These are phyloP conservation scores for Microcyclosporella mali DNA, from an alignment of 2,329 filamentous ascomycete species.

Conservation along the genomic window DNA sequence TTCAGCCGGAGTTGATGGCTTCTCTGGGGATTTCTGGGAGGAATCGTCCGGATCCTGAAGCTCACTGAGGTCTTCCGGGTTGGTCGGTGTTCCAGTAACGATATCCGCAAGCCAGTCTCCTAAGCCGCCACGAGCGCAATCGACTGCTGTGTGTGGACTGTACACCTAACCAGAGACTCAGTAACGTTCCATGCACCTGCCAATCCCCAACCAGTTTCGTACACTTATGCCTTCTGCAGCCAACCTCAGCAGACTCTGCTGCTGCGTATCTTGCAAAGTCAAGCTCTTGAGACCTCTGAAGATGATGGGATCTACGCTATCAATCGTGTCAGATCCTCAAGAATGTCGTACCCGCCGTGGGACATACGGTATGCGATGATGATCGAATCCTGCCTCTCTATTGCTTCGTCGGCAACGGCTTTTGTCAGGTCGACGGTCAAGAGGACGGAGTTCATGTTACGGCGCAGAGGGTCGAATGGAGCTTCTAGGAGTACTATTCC, in stretches of 20 bases:
- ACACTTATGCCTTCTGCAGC: conserved; percentile 79
- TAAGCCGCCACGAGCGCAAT: conserved; percentile 76
- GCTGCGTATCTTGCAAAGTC: conserved; percentile 77
- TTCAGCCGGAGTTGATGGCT: too few relatives aligned
- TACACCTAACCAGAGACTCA: conserved; percentile 53
- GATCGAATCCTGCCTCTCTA: conserved; percentile 66
- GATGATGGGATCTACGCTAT: conserved; percentile 77
- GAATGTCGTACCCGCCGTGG: background rate
- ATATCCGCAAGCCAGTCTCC: conserved; percentile 93
- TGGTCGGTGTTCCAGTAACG: conserved; percentile 54
- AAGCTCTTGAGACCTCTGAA: conserved; percentile 88
- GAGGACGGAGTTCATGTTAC: conserved; percentile 62
- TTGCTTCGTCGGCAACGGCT: conserved; percentile 83
- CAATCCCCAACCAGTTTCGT: too few relatives aligned
- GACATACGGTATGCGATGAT: conserved; percentile 80
- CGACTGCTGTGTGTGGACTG: conserved; percentile 89
- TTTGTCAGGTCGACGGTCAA: conserved; percentile 88
- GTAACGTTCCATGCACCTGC: background rate
- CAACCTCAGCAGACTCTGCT: conserved; percentile 74
- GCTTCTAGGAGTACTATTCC: conserved; percentile 61
- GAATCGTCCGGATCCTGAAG: conserved; percentile 7
- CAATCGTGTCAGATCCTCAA: conserved; percentile 22
- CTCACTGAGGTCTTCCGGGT: conserved; percentile 16
- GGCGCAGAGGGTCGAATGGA: conserved; percentile 52
- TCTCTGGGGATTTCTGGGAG: conserved; percentile 3